Conservation (phyloP, 768 basidiomycete genomes). For the Suillus lakei region DNA sequence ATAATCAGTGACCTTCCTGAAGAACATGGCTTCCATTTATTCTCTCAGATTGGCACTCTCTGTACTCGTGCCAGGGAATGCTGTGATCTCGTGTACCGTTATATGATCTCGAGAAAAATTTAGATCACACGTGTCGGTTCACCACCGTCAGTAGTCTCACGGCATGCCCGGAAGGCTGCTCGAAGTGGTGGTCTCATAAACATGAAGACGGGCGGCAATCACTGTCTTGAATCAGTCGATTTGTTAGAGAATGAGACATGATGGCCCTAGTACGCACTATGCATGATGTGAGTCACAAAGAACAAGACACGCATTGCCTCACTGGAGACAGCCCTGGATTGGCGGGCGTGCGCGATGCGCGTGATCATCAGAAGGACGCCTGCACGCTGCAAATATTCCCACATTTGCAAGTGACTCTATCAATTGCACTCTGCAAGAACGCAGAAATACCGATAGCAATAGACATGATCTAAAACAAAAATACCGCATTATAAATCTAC, state of each 20-base stretch:
- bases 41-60: not conserved
- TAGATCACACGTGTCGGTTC: not conserved
- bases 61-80: not conserved
- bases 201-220: not conserved
- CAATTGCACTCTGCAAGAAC: slow-evolving; percentile 2
- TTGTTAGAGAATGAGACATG: not conserved
- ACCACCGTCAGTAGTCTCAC: not conserved
- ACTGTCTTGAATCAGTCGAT: not conserved
- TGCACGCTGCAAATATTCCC: not conserved
- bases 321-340: not conserved
- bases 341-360: not conserved
- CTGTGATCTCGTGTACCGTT: not conserved
- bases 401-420: not conserved
- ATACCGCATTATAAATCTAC: slow-evolving; percentile 5
- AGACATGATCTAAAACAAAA: not conserved
- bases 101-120: not conserved
- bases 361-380: not conserved
- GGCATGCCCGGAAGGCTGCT: not conserved
- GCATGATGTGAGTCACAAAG: not conserved
- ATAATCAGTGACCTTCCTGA: slow-evolving; percentile 1
- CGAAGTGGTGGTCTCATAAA: not conserved
- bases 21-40: not conserved
- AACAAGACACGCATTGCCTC: not conserved
- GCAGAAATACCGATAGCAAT: slow-evolving; percentile 5
- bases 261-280: not conserved